These are phyloP conservation scores for Paracorniculantispora psalliotae DNA, from an alignment of 2,329 filamentous ascomycete species.

Conservation along the genomic window DNA sequence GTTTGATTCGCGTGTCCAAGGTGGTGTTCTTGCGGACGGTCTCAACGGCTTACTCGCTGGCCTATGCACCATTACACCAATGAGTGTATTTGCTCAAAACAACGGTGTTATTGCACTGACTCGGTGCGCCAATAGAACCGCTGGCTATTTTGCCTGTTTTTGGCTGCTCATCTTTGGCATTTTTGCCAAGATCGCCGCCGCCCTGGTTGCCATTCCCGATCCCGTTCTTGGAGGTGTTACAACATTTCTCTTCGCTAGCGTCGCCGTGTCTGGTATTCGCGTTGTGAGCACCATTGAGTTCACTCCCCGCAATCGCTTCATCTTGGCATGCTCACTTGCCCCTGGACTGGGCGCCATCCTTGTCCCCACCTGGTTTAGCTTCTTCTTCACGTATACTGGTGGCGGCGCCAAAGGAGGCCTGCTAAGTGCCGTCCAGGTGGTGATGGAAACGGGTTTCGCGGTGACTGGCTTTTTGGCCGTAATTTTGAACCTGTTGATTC, in stretches of 20 bases:
- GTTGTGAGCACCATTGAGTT: slow-evolving; percentile 66
- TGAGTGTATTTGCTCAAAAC: slow-evolving; percentile 78
- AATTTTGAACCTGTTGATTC: slow-evolving; percentile 67
- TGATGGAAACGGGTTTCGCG: slow-evolving; percentile 72
- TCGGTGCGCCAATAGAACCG: slow-evolving; percentile 73
- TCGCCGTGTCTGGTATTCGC: slow-evolving; percentile 74
- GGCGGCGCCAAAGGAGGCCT: slow-evolving; percentile 65
- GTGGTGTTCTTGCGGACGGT: slow-evolving; percentile 72
- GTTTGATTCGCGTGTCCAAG: slow-evolving; percentile 74
- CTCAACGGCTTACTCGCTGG: slow-evolving; percentile 69
- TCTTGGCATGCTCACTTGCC: slow-evolving; percentile 68
- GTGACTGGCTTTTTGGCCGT: slow-evolving; percentile 69
- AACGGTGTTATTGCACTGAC: slow-evolving; percentile 81
- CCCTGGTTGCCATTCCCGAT: slow-evolving; percentile 69
- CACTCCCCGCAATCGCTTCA: slow-evolving; percentile 73
- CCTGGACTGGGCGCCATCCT: slow-evolving; percentile 68
- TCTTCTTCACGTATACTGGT: slow-evolving; percentile 69
- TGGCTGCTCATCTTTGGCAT: slow-evolving; percentile 77
- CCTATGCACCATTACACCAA: slow-evolving; percentile 73
- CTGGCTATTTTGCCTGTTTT: slow-evolving; percentile 70
- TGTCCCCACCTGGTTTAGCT: slow-evolving; percentile 61
- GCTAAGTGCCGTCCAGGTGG: slow-evolving; percentile 64
- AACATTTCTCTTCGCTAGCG: slow-evolving; percentile 73
- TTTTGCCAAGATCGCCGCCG: slow-evolving; percentile 77
- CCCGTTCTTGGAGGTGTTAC: slow-evolving; percentile 67